phyloP scores from a whole-genome alignment of 2,329 filamentous ascomycete species.

The Epichloe gansuensis region DNA sequence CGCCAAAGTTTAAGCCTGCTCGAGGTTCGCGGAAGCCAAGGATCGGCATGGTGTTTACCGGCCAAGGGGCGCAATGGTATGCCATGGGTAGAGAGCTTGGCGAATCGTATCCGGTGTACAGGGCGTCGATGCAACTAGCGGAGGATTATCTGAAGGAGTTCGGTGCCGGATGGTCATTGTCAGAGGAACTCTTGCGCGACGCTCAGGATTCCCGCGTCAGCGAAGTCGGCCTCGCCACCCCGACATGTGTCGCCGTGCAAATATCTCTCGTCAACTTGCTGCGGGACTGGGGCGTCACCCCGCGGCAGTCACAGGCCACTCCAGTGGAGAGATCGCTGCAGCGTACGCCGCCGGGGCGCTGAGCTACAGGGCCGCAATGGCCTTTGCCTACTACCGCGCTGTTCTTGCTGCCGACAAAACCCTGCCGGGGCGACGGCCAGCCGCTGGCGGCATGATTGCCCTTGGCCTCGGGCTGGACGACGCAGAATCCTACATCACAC shows the following conservation, averaged over 20 bases:
- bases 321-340: constrained; percentile 24
- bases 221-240: not conserved
- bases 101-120: not conserved
- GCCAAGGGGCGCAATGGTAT: constrained; percentile 23
- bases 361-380: constrained; percentile 9
- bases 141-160: too few relatives aligned
- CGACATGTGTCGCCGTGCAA: constrained; percentile 25
- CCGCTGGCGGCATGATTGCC: constrained; percentile 10
- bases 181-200: not conserved
- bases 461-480: constrained; percentile 3
- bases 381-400: not conserved
- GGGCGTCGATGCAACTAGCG: too few relatives aligned
- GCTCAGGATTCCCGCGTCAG: not conserved
- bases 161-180: not conserved
- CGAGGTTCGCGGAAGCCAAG: not conserved
- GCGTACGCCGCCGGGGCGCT: constrained; percentile 19
- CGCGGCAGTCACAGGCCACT: constrained; percentile 17
- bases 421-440: not conserved
- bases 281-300: constrained; percentile 14
- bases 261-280: constrained; percentile 22
- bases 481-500: not conserved
- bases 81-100: constrained; percentile 1
- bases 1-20: not conserved
- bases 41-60: constrained; percentile 19
- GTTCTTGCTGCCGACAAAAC: too few relatives aligned